Percentiles rank a stretch among this genome's conserved stretches.
phyloP scores from a whole-genome alignment of 2,329 filamentous ascomycete species.

The Pseudodiploospora longispora region DNA sequence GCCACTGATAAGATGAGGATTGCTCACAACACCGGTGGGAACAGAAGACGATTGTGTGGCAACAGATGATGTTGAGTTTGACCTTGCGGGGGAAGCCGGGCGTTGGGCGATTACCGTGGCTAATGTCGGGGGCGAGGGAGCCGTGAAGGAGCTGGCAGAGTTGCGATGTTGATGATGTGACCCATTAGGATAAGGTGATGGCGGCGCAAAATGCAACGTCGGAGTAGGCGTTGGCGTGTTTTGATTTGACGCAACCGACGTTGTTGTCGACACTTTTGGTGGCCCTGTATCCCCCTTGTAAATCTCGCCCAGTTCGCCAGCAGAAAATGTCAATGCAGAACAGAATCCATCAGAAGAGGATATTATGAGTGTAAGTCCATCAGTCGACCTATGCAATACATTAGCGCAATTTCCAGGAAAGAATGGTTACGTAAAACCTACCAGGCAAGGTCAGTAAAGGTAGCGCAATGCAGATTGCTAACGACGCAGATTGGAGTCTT shows the following conservation, averaged over 20 bases:
- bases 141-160: conserved; percentile 48
- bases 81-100: conserved; percentile 71
- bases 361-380: conserved; percentile 62
- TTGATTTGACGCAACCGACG: conserved; percentile 45
- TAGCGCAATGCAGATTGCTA: conserved; percentile 94
- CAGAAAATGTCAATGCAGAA: conserved; percentile 75
- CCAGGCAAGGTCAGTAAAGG: conserved; percentile 95
- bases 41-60: conserved; percentile 52
- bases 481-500: conserved; percentile 88
- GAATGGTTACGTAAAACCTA: conserved; percentile 37
- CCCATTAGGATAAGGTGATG: conserved; percentile 47
- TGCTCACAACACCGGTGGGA: conserved; percentile 55
- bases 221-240: conserved; percentile 66
- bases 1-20: conserved; percentile 70
- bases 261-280: conserved; percentile 33
- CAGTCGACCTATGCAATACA: conserved; percentile 34
- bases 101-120: conserved; percentile 54
- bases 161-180: conserved; percentile 48
- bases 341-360: conserved; percentile 99
- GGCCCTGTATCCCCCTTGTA: conserved; percentile 63
- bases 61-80: conserved; percentile 78
- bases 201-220: conserved; percentile 53
- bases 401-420: conserved; percentile 16
- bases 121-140: conserved; percentile 47
- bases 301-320: conserved; percentile 75